Conservation (phyloP, 371 early-diverging fungal species). For the Rhizomucor pusillus region DNA sequence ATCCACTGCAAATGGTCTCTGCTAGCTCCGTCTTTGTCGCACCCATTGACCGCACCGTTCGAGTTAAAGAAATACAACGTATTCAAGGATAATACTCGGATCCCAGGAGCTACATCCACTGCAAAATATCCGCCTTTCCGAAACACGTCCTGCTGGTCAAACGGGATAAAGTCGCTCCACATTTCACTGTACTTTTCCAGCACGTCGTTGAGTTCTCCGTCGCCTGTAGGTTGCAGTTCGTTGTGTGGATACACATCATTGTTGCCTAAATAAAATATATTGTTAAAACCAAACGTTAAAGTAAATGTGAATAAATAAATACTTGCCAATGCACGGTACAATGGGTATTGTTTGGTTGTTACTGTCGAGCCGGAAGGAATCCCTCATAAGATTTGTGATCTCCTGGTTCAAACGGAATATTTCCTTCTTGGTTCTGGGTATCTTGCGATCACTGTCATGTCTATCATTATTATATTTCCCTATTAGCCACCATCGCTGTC, state of each 20-base stretch:
- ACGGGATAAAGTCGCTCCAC: constrained; percentile 58
- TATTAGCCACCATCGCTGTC: no score
- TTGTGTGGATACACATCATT: constrained; percentile 81
- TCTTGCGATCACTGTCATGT: constrained; percentile 63
- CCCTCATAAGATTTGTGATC: constrained; percentile 14
- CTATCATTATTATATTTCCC: constrained; percentile 26
- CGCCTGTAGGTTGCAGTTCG: constrained; percentile 6
- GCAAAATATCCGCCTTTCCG: constrained; percentile 67
- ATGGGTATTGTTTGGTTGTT: constrained; percentile 35
- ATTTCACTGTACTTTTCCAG: constrained; percentile 38
- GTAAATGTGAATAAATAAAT: neutral
- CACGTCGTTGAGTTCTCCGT: constrained; percentile 17
- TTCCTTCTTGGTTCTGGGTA: constrained; percentile 57
- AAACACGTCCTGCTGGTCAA: constrained; percentile 54
- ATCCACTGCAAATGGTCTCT: constrained; percentile 72
- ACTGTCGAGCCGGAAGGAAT: constrained; percentile 9
- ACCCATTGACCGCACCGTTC: constrained; percentile 65
- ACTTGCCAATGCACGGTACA: constrained; percentile 44
- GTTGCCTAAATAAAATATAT: constrained; percentile 50
- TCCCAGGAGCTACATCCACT: constrained; percentile 50
- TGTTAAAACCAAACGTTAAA: constrained; percentile 1
- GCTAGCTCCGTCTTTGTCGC: constrained; percentile 58
- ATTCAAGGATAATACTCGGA: constrained; percentile 59
- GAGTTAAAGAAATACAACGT: constrained; percentile 68
- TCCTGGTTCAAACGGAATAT: constrained; percentile 47